Base-by-base conservation (phyloP, 2,329 filamentous ascomycete genomes). In the Nakataea oryzae region DNA sequence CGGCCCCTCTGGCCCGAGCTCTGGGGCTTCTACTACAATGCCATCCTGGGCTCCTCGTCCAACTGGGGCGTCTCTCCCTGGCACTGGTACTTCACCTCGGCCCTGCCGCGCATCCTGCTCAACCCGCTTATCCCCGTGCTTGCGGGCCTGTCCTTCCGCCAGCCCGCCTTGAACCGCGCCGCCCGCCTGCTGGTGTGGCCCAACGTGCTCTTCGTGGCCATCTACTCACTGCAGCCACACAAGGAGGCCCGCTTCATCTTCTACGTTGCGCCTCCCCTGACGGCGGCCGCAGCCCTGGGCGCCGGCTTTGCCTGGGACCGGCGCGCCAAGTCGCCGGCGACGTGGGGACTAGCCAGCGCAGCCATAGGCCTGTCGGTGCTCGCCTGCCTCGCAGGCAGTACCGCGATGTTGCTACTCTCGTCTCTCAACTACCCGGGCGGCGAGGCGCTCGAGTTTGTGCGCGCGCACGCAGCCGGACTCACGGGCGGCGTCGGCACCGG, bases 171-270 rank as follows among this genome's bases (percentile, higher is more conserved):
- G 0, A 71, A 74, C 11, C 72, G 71, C 4, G 72, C 75, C 6
- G 77, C 79, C 0, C 70, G 74, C 21, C 75, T 78, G 8, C 69
- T 90, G 0, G 78, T 90, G 4, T 68, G 87, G 2, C 92, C 95
- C 0, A 81, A 84, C 12, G 66, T 96, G 1, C 73, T 83, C 32
- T 99, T 93, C 73, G 80, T 96, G 26, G 81, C 81, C 5, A 74
- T 96, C 56, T 97, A 96, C 78, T 96, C 91, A 65, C 69, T 91
- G 60, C 89, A 96, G 65, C 93, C 93, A 0, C 95, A 99, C 77
- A 99, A 99, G 73, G 95, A 99, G 76, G 89, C 92, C 72, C 89
- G 95, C 24, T 99, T 99, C 78, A 87, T 99, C 67, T 86, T 97
- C 69, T 97, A 97, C 75, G 81, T 86, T 61, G 81, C 96, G 28